These are phyloP conservation scores for Rhizopogon vulgaris DNA, from an alignment of 768 basidiomycete species.

Conservation along the genomic window DNA sequence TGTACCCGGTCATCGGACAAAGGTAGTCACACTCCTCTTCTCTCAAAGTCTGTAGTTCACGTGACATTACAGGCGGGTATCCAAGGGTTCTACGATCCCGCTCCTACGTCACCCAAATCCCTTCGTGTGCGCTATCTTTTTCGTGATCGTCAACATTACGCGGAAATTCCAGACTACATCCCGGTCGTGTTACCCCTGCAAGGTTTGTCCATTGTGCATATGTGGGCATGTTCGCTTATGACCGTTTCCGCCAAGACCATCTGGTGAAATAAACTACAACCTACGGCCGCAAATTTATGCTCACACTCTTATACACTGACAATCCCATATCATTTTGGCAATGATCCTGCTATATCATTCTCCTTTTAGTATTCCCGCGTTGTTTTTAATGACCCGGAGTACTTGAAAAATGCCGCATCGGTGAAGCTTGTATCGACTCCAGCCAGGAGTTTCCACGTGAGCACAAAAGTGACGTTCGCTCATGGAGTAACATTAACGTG, in stretches of 20 bases:
- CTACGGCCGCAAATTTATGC: background rate
- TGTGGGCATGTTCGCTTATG: slow-evolving; percentile 3
- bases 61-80: slow-evolving; percentile 47
- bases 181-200: slow-evolving; percentile 69
- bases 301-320: background rate
- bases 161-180: slow-evolving; percentile 67
- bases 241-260: slow-evolving; percentile 16
- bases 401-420: too few relatives aligned
- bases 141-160: slow-evolving; percentile 64
- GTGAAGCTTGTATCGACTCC: too few relatives aligned
- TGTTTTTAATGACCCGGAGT: too few relatives aligned
- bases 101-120: slow-evolving; percentile 63
- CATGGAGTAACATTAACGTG: too few relatives aligned
- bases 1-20: slow-evolving; percentile 69
- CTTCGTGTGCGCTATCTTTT: slow-evolving; percentile 75
- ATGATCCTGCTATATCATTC: too few relatives aligned
- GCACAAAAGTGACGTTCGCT: too few relatives aligned
- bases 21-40: slow-evolving; percentile 38
- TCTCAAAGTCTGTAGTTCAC: background rate
- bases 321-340: background rate
- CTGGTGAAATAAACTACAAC: slow-evolving; percentile 16
- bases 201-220: slow-evolving; percentile 42
- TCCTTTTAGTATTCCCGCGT: too few relatives aligned
- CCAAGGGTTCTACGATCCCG: slow-evolving; percentile 87
- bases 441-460: too few relatives aligned